These are phyloP conservation scores for Hypoxylon sp. DNA, from an alignment of 2,329 filamentous ascomycete species.

Conservation along the genomic window DNA sequence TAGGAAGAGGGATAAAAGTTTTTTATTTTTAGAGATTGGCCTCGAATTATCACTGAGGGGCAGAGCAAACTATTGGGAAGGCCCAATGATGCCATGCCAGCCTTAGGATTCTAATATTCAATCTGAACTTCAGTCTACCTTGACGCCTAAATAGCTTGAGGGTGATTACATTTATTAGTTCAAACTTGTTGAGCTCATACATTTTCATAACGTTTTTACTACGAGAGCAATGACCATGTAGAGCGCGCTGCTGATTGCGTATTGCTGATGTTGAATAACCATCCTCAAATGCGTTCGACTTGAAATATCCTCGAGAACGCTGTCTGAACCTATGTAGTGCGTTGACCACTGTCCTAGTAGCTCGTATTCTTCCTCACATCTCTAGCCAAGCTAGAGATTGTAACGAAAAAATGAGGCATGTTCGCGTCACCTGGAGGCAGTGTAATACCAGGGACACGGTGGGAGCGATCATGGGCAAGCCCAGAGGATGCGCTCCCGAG, in stretches of 20 bases:
- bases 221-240: background rate
- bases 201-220: background rate
- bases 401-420: constrained; percentile 72
- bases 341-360: too few relatives aligned
- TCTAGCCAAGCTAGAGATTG: constrained; percentile 65
- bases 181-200: background rate
- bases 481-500: constrained; percentile 70
- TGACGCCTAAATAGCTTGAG: background rate
- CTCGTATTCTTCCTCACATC: constrained; percentile 68
- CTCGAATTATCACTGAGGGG: constrained; percentile 24
- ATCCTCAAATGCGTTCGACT: too few relatives aligned
- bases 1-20: background rate
- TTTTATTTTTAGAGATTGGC: background rate
- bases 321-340: too few relatives aligned
- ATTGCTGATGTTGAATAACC: too few relatives aligned
- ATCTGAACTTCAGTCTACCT: background rate
- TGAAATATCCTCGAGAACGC: too few relatives aligned
- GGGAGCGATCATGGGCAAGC: constrained; percentile 77
- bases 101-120: background rate
- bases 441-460: constrained; percentile 84
- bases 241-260: too few relatives aligned
- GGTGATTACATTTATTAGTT: background rate
- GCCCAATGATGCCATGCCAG: constrained; percentile 6
- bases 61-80: constrained; percentile 7
- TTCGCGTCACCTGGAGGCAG: constrained; percentile 81